phyloP scores from a whole-genome alignment of 1,139 yeast species.

The Yamadazyma blattariae region DNA sequence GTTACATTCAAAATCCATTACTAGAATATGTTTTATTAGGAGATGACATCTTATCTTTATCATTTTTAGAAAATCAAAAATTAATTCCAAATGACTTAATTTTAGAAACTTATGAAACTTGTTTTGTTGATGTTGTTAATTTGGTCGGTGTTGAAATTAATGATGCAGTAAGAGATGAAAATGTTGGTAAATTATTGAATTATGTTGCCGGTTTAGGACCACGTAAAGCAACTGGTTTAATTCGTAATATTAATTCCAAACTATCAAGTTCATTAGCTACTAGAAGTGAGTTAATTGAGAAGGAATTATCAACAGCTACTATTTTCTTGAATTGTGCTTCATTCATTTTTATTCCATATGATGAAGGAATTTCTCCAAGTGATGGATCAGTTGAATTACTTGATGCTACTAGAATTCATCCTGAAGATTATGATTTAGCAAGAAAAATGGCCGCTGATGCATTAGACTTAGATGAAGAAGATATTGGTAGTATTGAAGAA shows the following conservation, averaged over 20 bases:
- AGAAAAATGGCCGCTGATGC: slow-evolving; percentile 98
- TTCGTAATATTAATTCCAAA: slow-evolving; percentile 75
- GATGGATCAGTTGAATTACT: slow-evolving; percentile 72
- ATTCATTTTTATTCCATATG: slow-evolving; percentile 78
- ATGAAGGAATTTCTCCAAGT: slow-evolving; percentile 43
- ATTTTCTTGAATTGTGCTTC: slow-evolving; percentile 92
- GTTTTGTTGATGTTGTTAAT: slow-evolving; percentile 86
- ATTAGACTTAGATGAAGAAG: slow-evolving; percentile 92
- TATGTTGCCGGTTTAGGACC: slow-evolving; percentile 93
- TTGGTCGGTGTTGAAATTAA: slow-evolving; percentile 92
- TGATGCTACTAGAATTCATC: slow-evolving; percentile 96
- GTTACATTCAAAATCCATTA: slow-evolving; percentile 88
- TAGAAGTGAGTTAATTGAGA: slow-evolving; percentile 76
- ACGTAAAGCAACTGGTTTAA: slow-evolving; percentile 84
- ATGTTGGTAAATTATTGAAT: slow-evolving; percentile 67
- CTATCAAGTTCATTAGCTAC: slow-evolving; percentile 64
- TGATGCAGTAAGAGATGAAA: slow-evolving; percentile 76
- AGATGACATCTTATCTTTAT: slow-evolving; percentile 66
- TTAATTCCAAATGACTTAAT: slow-evolving; percentile 65
- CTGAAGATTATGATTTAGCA: slow-evolving; percentile 95
- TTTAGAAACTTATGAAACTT: slow-evolving; percentile 68
- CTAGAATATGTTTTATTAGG: slow-evolving; percentile 83
- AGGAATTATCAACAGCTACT: slow-evolving; percentile 72
- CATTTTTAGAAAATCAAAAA: slow-evolving; percentile 74
- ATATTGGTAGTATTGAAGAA: slow-evolving; percentile 72